Evolutionary conservation across 1,284 basidiomycete species (phyloP).

Genomic region (Puccinia horiana): DNA sequence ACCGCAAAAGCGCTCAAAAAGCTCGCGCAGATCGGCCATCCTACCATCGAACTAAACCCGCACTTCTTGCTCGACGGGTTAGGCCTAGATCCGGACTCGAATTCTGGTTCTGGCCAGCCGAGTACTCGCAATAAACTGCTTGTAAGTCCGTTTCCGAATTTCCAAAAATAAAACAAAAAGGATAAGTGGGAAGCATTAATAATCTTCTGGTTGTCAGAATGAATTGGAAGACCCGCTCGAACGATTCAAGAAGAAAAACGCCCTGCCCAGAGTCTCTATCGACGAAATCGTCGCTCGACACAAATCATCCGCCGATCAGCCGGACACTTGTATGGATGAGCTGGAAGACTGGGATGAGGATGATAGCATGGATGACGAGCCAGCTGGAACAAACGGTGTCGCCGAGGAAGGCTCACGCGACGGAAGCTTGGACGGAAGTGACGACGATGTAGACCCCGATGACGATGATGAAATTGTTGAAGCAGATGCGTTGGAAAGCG

Average conservation of each 20-base stretch:
- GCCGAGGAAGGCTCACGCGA: constrained; percentile 42
- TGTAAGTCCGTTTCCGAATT: not conserved
- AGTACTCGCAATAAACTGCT: not conserved
- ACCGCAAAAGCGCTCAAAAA: not conserved
- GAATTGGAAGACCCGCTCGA: constrained; percentile 54
- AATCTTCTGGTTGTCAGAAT: no score
- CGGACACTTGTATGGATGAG: constrained; percentile 67
- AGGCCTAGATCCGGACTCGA: constrained; percentile 25
- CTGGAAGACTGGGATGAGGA: constrained; percentile 57
- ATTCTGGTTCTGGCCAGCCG: not conserved
- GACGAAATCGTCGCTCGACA: constrained; percentile 85
- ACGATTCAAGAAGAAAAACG: constrained; percentile 55
- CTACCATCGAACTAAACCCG: constrained; percentile 36
- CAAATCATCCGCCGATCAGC: constrained; percentile 53
- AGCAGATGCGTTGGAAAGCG: constrained; percentile 8
- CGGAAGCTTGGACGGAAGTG: constrained; percentile 31
- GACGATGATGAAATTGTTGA: constrained; percentile 53
- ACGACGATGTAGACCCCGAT: constrained; percentile 50
- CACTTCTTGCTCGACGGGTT: constrained; percentile 40
- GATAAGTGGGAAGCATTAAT: no score
- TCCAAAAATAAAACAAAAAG: no score
- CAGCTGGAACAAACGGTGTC: not conserved
- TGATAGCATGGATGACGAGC: constrained; percentile 53
- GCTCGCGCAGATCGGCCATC: constrained; percentile 27
- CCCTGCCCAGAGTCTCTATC: constrained; percentile 75